phyloP scores from a whole-genome alignment of 129 eudicot genomes.

The Helianthus tuberosus region DNA sequence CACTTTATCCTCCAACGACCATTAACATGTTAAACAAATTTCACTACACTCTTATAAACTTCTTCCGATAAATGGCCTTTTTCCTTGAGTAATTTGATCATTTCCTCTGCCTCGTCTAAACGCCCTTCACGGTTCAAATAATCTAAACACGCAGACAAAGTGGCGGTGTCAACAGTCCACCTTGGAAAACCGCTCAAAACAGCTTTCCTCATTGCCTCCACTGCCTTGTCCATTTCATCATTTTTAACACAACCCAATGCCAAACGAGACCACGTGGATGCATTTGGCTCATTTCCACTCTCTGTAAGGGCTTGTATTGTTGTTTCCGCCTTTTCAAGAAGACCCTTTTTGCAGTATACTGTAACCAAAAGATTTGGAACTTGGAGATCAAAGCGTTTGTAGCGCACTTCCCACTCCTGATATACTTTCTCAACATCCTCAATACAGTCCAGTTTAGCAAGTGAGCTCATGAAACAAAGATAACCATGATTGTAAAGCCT shows the following conservation, averaged over 20 bases:
- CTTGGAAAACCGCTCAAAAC: slow-evolving; percentile 33
- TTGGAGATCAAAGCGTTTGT: slow-evolving; percentile 32
- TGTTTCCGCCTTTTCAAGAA: slow-evolving; percentile 46
- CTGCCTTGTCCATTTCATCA: slow-evolving; percentile 50
- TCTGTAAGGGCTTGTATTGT: slow-evolving; percentile 30
- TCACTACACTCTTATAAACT: slow-evolving; percentile 29
- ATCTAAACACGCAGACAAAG: slow-evolving; percentile 42
- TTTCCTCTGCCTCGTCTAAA: slow-evolving; percentile 30
- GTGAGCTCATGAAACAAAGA: slow-evolving; percentile 48
- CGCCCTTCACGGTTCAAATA: slow-evolving; percentile 42
- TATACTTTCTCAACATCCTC: slow-evolving; percentile 49
- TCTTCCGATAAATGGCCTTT: slow-evolving; percentile 32
- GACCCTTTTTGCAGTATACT: slow-evolving; percentile 57
- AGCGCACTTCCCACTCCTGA: slow-evolving; percentile 46
- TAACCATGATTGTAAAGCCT: slow-evolving; percentile 41
- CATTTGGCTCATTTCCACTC: slow-evolving; percentile 43
- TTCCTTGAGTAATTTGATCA: slow-evolving; percentile 34
- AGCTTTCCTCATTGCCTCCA: slow-evolving; percentile 45
- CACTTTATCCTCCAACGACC: neutral
- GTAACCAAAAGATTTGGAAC: slow-evolving; percentile 49
- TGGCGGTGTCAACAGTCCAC: slow-evolving; percentile 32
- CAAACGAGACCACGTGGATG: slow-evolving; percentile 54
- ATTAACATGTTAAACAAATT: neutral
- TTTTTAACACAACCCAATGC: slow-evolving; percentile 46
- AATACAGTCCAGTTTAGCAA: slow-evolving; percentile 52